phyloP scores from a whole-genome alignment of 805 yeast genomes.

The Lachancea dasiensis region DNA sequence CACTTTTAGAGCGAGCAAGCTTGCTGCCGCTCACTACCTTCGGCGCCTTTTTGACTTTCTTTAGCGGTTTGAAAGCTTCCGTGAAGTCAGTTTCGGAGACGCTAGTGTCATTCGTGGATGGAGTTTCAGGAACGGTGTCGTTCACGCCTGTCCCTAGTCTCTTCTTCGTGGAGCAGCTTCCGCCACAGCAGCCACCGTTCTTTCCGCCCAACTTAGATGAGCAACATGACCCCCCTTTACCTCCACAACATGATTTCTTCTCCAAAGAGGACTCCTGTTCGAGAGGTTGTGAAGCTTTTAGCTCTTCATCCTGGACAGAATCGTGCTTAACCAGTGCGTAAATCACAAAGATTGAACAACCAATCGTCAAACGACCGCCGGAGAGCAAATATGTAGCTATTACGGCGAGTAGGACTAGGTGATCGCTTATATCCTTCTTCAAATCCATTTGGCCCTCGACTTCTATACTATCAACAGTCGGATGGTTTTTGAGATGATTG shows the following conservation, averaged over 20 bases:
- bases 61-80: slow-evolving; percentile 26
- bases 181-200: slow-evolving; percentile 32
- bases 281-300: neutral
- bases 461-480: neutral
- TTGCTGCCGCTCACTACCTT: slow-evolving; percentile 20
- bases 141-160: neutral
- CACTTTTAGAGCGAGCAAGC: slow-evolving; percentile 9
- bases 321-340: slow-evolving; percentile 22
- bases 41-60: slow-evolving; percentile 20
- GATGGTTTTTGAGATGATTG: neutral
- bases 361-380: slow-evolving; percentile 36
- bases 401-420: slow-evolving; percentile 6
- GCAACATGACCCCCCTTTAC: slow-evolving; percentile 14
- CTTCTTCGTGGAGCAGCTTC: slow-evolving; percentile 28
- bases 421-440: slow-evolving; percentile 1
- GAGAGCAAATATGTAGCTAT: slow-evolving; percentile 18
- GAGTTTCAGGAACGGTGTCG: slow-evolving; percentile 7
- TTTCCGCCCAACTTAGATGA: slow-evolving; percentile 13
- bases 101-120: slow-evolving; percentile 26
- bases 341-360: slow-evolving; percentile 26
- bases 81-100: slow-evolving; percentile 40
- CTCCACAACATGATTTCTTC: slow-evolving; percentile 26
- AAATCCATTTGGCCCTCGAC: neutral
- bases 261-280: slow-evolving; percentile 4
- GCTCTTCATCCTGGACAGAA: slow-evolving; percentile 3